Evolutionary conservation across 208 protist genomes (phyloP).

Genomic region (Vickermania ingenoplastis): DNA sequence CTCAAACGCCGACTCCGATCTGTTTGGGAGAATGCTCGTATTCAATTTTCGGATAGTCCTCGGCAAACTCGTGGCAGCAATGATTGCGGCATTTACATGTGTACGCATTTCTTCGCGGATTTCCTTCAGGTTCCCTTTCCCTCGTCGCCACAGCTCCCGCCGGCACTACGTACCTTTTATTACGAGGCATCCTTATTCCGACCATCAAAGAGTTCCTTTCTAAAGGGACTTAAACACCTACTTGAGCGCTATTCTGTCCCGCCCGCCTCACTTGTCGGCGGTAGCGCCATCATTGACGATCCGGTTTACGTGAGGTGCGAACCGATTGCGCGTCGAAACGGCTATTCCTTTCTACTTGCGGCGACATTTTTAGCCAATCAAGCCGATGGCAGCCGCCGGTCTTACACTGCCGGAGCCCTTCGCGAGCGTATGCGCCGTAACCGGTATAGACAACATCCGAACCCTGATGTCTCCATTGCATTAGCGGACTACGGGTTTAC

Average conservation of each 20-base stretch:
- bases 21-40: conserved; percentile 1
- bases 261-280: too few species aligned
- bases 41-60: conserved; percentile 1
- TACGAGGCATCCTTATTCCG: conserved; percentile 1
- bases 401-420: conserved; percentile 1
- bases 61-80: background rate
- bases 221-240: conserved; percentile 1
- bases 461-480: background rate
- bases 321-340: background rate
- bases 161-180: background rate
- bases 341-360: background rate
- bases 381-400: background rate
- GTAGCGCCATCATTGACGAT: background rate
- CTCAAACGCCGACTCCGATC: conserved; percentile 4
- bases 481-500: background rate
- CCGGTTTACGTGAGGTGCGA: background rate
- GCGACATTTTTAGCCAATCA: background rate
- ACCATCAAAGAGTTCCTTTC: background rate
- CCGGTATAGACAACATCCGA: background rate
- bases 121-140: background rate
- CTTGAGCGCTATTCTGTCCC: background rate
- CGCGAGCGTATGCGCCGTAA: background rate
- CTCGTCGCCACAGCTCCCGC: background rate
- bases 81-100: conserved; percentile 1
- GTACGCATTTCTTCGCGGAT: conserved; percentile 1